These are phyloP conservation scores for Pseudopyricularia cyperi DNA, from an alignment of 2,329 filamentous ascomycete genomes.

Conservation along the genomic window DNA sequence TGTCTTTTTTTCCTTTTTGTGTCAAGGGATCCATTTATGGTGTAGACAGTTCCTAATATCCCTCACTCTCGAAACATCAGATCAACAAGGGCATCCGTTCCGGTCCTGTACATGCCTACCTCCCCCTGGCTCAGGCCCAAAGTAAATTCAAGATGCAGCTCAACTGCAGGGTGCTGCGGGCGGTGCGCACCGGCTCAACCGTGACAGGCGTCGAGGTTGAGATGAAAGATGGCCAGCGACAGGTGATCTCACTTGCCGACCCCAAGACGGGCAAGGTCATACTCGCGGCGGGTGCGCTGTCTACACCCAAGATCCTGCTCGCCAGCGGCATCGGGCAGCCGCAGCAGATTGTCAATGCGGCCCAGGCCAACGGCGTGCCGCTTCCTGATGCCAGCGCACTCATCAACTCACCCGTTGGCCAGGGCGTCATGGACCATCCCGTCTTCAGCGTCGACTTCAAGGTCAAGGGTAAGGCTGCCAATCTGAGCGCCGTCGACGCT, in stretches of 20 bases:
- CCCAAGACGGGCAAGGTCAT: conserved; percentile 10
- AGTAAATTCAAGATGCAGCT: conserved; percentile 12
- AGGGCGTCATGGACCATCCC: conserved; percentile 10
- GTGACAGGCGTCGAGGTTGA: conserved; percentile 11
- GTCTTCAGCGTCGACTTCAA: conserved; percentile 13
- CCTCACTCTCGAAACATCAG: background rate
- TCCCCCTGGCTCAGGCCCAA: conserved; percentile 9
- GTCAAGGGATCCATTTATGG: background rate
- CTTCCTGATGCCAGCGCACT: conserved; percentile 11
- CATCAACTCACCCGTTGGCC: conserved; percentile 13
- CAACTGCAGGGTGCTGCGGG: conserved; percentile 11
- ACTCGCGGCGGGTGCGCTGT: conserved; percentile 11
- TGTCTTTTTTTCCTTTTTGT: too few species aligned
- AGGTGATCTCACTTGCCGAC: conserved; percentile 9
- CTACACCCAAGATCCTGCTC: conserved; percentile 10
- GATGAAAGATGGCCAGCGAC: conserved; percentile 6
- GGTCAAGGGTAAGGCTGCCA: conserved; percentile 10
- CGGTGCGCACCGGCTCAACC: conserved; percentile 9
- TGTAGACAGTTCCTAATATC: background rate
- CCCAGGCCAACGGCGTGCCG: conserved; percentile 7
- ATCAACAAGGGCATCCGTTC: conserved; percentile 8
- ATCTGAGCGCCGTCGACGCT: conserved; percentile 7
- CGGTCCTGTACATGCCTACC: conserved; percentile 11
- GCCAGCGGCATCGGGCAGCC: conserved; percentile 9
- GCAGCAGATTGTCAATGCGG: conserved; percentile 5